phyloP scores from a whole-genome alignment of 164 flowering plant species.

The Kingdonia uniflora region DNA sequence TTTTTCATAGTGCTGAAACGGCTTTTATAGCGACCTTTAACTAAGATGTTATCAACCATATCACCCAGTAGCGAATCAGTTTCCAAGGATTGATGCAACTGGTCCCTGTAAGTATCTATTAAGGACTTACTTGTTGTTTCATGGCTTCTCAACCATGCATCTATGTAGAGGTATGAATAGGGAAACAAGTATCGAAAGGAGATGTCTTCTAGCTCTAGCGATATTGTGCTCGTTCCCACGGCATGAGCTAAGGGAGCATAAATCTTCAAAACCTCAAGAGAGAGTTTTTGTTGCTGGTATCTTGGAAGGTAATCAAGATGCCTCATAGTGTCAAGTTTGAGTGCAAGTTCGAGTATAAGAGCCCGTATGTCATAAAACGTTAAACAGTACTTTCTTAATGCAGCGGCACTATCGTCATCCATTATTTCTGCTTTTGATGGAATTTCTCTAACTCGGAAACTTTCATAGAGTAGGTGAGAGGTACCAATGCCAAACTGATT shows the following conservation, averaged over 20 bases:
- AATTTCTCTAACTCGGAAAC: slow-evolving; percentile 46
- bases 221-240: slow-evolving; percentile 42
- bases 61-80: slow-evolving; percentile 37
- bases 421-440: slow-evolving; percentile 46
- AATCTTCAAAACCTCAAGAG: slow-evolving; percentile 72
- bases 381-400: slow-evolving; percentile 69
- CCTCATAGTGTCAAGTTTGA: slow-evolving; percentile 77
- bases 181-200: slow-evolving; percentile 78
- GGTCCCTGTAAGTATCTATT: slow-evolving; percentile 52
- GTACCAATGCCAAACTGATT: slow-evolving; percentile 50
- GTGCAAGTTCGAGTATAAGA: slow-evolving; percentile 55
- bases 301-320: slow-evolving; percentile 69
- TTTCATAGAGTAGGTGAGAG: slow-evolving; percentile 74
- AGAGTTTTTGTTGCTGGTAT: slow-evolving; percentile 52
- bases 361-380: slow-evolving; percentile 78
- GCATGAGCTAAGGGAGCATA: slow-evolving; percentile 88
- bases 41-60: slow-evolving; percentile 46
- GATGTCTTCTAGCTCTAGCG: slow-evolving; percentile 78
- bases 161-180: slow-evolving; percentile 66
- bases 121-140: slow-evolving; percentile 51
- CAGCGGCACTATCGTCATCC: slow-evolving; percentile 61
- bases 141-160: slow-evolving; percentile 72
- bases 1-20: slow-evolving; percentile 95
- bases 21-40: slow-evolving; percentile 82
- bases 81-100: slow-evolving; percentile 39